A percentile compares a stretch with the other conserved stretches of the same genome.
These are phyloP conservation scores for Dissophora ornata DNA, from an alignment of 192 early-diverging fungal species.

Conservation along the genomic window DNA sequence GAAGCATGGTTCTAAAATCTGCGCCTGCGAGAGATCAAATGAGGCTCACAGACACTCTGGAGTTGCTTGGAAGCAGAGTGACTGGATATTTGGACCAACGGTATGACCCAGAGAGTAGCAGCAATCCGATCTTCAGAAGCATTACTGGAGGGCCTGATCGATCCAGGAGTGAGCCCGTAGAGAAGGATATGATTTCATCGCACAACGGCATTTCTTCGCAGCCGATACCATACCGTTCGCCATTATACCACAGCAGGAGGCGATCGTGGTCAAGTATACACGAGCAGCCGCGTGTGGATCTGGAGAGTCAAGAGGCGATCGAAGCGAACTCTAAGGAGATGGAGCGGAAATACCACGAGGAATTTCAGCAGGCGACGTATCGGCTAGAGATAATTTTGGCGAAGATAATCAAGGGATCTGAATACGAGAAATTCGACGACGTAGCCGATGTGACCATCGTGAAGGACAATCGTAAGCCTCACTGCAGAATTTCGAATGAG, in stretches of 20 bases:
- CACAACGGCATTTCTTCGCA: neutral
- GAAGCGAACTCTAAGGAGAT: slow-evolving; percentile 17
- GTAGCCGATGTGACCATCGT: slow-evolving; percentile 4
- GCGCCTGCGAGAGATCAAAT: slow-evolving; percentile 35
- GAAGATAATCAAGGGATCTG: slow-evolving; percentile 16
- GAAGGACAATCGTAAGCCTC: slow-evolving; percentile 31
- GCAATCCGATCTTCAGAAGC: slow-evolving; percentile 3
- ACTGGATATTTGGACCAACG: slow-evolving; percentile 29
- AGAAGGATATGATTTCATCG: neutral
- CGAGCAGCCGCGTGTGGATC: slow-evolving; percentile 15
- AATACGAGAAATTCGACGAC: slow-evolving; percentile 37
- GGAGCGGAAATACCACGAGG: slow-evolving; percentile 29
- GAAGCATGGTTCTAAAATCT: slow-evolving; percentile 13
- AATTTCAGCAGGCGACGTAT: slow-evolving; percentile 29
- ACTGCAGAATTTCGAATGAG: no score
- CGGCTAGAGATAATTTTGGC: slow-evolving; percentile 30
- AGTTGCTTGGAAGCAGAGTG: neutral
- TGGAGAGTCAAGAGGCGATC: neutral
- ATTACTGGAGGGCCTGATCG: slow-evolving; percentile 2
- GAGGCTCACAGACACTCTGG: neutral
- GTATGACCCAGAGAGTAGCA: slow-evolving; percentile 14
- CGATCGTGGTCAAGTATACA: slow-evolving; percentile 33
- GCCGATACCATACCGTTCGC: neutral
- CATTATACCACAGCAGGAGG: neutral
- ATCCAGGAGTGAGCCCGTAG: neutral